Conservation (phyloP, 2,329 filamentous ascomycete species). For the Hymenoscyphus occultus region DNA sequence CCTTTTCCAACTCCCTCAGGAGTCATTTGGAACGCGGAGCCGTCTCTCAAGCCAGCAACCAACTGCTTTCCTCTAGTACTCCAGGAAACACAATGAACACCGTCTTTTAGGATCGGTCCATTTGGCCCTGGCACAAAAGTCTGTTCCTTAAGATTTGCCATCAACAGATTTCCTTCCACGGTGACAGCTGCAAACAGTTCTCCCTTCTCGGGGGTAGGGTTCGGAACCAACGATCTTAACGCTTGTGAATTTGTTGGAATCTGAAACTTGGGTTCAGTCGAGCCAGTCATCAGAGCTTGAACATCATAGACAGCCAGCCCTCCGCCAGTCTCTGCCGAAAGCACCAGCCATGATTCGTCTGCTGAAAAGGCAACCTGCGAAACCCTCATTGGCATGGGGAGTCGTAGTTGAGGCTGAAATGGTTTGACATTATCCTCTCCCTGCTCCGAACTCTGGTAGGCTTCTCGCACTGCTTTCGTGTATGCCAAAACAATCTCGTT, state of each 20-base stretch:
- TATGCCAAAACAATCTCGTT: constrained; percentile 72
- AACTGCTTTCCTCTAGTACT: constrained; percentile 91
- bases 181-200: constrained; percentile 80
- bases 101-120: constrained; percentile 65
- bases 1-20: constrained; percentile 75
- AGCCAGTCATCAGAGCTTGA: constrained; percentile 61
- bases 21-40: constrained; percentile 78
- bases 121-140: constrained; percentile 55
- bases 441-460: constrained; percentile 60
- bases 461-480: constrained; percentile 74
- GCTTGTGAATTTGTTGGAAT: constrained; percentile 72
- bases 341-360: constrained; percentile 80
- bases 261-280: constrained; percentile 67
- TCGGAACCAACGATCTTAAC: constrained; percentile 73
- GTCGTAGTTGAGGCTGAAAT: constrained; percentile 70
- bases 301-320: constrained; percentile 83
- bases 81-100: constrained; percentile 85
- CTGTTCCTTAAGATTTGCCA: constrained; percentile 74
- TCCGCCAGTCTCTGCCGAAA: constrained; percentile 77
- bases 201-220: constrained; percentile 70
- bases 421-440: constrained; percentile 63
- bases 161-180: constrained; percentile 72
- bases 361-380: constrained; percentile 88
- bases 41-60: constrained; percentile 79
- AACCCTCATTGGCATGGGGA: constrained; percentile 71